Conservation (phyloP, 441 rosid genomes). For the Pelargonium cotyledonis region DNA sequence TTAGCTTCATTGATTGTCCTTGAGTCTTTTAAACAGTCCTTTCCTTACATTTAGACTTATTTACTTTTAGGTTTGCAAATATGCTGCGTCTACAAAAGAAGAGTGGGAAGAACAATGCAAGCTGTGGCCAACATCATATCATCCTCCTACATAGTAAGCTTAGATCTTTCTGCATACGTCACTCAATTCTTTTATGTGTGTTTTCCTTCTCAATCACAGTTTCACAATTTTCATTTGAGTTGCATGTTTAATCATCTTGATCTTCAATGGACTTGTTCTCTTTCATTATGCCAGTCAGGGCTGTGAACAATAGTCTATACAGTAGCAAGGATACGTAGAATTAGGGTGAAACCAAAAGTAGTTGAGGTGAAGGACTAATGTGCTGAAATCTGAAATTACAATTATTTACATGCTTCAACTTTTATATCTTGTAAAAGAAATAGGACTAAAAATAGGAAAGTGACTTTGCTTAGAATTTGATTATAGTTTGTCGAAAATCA, state of each 20-base stretch:
- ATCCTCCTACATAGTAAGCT: slow-evolving; percentile 81
- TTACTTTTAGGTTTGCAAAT: slow-evolving; percentile 51
- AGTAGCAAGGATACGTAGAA: too few relatives aligned
- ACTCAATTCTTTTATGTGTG: background rate
- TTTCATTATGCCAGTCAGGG: background rate
- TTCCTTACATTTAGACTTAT: slow-evolving; percentile 14
- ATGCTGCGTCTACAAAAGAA: slow-evolving; percentile 70
- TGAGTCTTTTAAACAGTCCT: background rate
- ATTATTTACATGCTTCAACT: too few relatives aligned
- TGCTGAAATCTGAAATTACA: too few relatives aligned
- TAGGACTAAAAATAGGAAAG: too few relatives aligned
- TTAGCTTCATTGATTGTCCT: background rate
- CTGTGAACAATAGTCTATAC: too few relatives aligned
- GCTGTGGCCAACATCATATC: slow-evolving; percentile 89
- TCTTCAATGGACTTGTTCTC: background rate
- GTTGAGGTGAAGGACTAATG: too few relatives aligned
- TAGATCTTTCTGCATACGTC: background rate
- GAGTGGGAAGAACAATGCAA: slow-evolving; percentile 89
- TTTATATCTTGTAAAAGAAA: too few relatives aligned
- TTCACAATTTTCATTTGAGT: background rate
- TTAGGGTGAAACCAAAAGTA: too few relatives aligned
- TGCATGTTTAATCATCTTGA: background rate
- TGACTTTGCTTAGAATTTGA: too few relatives aligned
- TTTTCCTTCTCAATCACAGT: background rate
- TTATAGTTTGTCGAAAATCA: too few relatives aligned